A percentile compares a stretch with the other conserved stretches of the same genome.
These are phyloP conservation scores for Cryptosporidium viatorum DNA, from an alignment of 169 alveolate genomes.

Conservation along the genomic window DNA sequence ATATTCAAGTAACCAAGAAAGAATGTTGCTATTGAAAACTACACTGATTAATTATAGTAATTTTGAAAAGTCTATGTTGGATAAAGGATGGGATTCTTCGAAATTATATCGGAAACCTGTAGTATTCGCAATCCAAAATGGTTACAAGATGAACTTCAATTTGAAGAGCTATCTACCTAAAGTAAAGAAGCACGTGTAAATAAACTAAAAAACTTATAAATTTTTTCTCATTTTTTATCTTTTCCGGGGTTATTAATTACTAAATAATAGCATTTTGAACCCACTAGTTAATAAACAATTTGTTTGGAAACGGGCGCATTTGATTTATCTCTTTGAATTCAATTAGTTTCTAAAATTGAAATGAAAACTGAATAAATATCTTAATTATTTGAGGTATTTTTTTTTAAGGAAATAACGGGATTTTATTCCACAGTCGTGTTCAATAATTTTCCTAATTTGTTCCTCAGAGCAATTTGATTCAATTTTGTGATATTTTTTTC, in stretches of 20 bases:
- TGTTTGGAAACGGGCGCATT: too few relatives aligned
- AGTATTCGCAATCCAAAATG: constrained; percentile 34
- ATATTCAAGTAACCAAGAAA: constrained; percentile 11
- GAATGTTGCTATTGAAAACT: not conserved
- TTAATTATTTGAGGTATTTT: too few relatives aligned
- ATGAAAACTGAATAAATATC: not conserved
- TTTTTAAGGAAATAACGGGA: not conserved
- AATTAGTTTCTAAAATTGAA: not conserved
- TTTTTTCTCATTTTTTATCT: not conserved
- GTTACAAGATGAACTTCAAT: constrained; percentile 28
- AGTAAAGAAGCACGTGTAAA: not conserved
- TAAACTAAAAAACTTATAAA: not conserved
- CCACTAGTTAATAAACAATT: not conserved
- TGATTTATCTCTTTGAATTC: too few relatives aligned
- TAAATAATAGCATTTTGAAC: too few relatives aligned
- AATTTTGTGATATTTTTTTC: not conserved
- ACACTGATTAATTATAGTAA: not conserved
- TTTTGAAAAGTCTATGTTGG: constrained; percentile 37
- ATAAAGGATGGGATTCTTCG: not conserved
- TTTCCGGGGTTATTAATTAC: not conserved
- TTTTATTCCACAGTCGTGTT: not conserved
- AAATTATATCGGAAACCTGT: constrained; percentile 40
- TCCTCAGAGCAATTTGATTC: not conserved
- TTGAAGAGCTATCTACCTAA: constrained; percentile 27
- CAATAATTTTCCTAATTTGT: not conserved